Evolutionary conservation across 352 stramenopile genomes (phyloP).

Genomic region (Pythium vanterpoolii): DNA sequence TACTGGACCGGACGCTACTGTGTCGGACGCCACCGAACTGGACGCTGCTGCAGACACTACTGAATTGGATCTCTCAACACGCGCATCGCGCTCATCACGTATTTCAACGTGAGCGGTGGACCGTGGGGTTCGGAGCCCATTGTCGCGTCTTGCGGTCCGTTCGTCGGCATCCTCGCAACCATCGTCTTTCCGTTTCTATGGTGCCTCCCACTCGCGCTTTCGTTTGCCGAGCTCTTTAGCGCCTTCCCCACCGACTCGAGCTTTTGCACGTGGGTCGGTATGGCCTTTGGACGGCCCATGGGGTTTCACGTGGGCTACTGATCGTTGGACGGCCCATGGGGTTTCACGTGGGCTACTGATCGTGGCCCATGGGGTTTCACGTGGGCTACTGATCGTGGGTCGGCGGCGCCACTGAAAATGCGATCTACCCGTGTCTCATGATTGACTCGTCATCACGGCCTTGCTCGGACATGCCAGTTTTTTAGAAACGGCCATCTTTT

Average conservation of each 20-base stretch:
- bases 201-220: slow-evolving; percentile 63
- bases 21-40: too few species aligned
- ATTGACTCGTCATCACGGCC: slow-evolving; percentile 56
- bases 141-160: slow-evolving; percentile 84
- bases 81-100: slow-evolving; percentile 86
- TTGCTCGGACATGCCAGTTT: slow-evolving; percentile 27
- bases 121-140: slow-evolving; percentile 93
- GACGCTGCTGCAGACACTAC: too few species aligned
- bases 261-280: slow-evolving; percentile 75
- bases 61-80: too few species aligned
- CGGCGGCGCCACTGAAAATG: slow-evolving; percentile 72
- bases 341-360: slow-evolving; percentile 86
- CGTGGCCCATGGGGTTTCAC: too few species aligned
- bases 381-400: slow-evolving; percentile 86
- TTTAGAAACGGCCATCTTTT: too few species aligned
- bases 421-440: slow-evolving; percentile 80
- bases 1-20: too few species aligned
- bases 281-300: slow-evolving; percentile 71
- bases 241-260: slow-evolving; percentile 67
- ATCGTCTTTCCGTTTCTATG: slow-evolving; percentile 66
- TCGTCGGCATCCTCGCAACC: slow-evolving; percentile 60
- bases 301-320: slow-evolving; percentile 85
- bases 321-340: slow-evolving; percentile 77
- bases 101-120: slow-evolving; percentile 90
- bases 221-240: slow-evolving; percentile 69